Evolutionary conservation across 192 early-diverging fungal species (phyloP).

Genomic region (Backusella westeae): DNA sequence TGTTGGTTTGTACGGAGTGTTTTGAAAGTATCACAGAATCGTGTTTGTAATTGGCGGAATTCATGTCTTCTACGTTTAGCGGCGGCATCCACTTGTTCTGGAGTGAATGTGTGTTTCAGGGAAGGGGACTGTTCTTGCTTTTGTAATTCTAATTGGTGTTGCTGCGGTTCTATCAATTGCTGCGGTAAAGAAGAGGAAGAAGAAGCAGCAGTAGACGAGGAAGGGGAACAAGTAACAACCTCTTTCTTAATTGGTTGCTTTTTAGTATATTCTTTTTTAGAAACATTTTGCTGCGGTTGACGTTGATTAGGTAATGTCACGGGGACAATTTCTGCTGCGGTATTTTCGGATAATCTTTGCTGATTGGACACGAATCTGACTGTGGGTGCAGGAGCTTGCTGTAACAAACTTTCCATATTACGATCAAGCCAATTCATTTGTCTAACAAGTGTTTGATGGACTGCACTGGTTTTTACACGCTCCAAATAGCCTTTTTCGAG

Average conservation of each 20-base stretch:
- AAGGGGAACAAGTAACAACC: not conserved
- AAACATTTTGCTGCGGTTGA: not conserved
- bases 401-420: constrained; percentile 61
- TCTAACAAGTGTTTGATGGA: constrained; percentile 33
- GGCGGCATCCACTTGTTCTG: constrained; percentile 7
- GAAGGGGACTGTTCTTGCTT: not conserved
- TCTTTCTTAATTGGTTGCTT: not conserved
- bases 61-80: constrained; percentile 11
- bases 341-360: not conserved
- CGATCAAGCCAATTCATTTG: constrained; percentile 60
- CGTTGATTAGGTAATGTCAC: not conserved
- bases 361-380: constrained; percentile 26
- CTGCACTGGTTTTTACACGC: constrained; percentile 29
- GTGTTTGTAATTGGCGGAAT: constrained; percentile 17
- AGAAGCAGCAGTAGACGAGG: not conserved
- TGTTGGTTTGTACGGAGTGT: not conserved
- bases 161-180: not conserved
- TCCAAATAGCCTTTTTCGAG: constrained; percentile 59
- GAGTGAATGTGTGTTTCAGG: not conserved
- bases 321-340: not conserved
- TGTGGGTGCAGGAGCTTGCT: constrained; percentile 51
- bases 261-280: not conserved
- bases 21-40: constrained; percentile 21
- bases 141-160: not conserved
- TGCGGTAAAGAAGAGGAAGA: not conserved